Percentiles rank a stretch among this genome's conserved stretches.
These are phyloP conservation scores for Globisporangium yorkense DNA, from an alignment of 352 stramenopile species.

Conservation along the genomic window DNA sequence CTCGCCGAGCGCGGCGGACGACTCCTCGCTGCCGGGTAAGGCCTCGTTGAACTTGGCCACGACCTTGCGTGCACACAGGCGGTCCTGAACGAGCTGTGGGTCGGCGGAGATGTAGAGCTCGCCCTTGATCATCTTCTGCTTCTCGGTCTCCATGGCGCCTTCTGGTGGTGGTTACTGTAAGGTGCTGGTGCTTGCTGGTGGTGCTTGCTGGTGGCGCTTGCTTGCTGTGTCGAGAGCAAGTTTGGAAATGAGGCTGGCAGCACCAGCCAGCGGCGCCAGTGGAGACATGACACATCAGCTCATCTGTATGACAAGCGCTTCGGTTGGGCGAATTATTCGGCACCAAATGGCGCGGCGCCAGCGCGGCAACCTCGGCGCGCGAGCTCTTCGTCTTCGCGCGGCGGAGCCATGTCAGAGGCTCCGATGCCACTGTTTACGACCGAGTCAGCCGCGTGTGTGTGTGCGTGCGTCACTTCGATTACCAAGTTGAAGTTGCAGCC, in stretches of 20 bases:
- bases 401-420: not conserved
- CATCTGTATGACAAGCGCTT: not conserved
- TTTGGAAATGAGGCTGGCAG: not conserved
- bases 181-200: not conserved
- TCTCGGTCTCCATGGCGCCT: constrained; percentile 29
- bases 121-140: constrained; percentile 53
- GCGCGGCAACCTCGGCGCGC: no score
- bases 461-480: not conserved
- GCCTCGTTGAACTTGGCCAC: constrained; percentile 41
- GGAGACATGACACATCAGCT: not conserved
- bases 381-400: not conserved
- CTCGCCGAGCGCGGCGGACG: constrained; percentile 22
- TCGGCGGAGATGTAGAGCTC: constrained; percentile 50
- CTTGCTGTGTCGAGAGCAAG: not conserved
- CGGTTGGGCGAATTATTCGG: not conserved
- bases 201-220: not conserved
- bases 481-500: not conserved
- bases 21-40: constrained; percentile 19
- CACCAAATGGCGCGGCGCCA: not conserved
- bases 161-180: not conserved
- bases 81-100: constrained; percentile 31
- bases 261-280: no score
- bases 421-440: not conserved
- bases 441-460: not conserved
- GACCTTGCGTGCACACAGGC: constrained; percentile 23